Evolutionary conservation across 345 rosid species (phyloP), one percentile per base, ranked within the genome.

Genomic region (Sonneratia caseolaris): DNA sequence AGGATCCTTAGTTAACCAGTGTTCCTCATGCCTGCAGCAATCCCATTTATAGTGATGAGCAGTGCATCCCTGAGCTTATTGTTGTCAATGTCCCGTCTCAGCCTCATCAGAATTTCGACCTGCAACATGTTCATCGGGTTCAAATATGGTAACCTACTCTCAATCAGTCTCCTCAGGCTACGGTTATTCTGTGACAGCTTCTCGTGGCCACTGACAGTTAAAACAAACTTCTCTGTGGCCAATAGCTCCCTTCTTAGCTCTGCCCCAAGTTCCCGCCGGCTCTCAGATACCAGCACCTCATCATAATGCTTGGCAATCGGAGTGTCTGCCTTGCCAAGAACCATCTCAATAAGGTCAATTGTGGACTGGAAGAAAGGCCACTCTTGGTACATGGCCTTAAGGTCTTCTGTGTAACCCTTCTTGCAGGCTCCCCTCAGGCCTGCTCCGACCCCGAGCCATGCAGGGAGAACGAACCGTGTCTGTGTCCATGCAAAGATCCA

Each of bases 401-500:
- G 73, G 70, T 95, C 99, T 64, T 87, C 90, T 0, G 87, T 79
- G 49, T 84, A 77, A 61, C 99, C 99, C 78, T 86, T 84, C 78
- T 90, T 93, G 37, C 96, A 95, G 19, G 79, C 99, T 45, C 87
- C 91, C 74, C 79, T 86, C 62, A 92, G 61, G 51, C 97, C 99
- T 35, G 96, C 88, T 68, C 97, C 97, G 21, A 95, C 90, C 37
- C 99, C 99, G 65, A 95, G 97, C 97, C 99, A 95, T 65, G 99
- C 97, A 43, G 99, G 99, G 72, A 95, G 97, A 68, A 95, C 99
- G 76, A 92, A 95, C 71, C 99, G 86, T 61, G 97, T 95, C 76
- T 91, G 97, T 1, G 97, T 95, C 99, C 99, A 92, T 8, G 99
- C 99, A 73, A 95, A 91, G 35, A 92, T 85, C 97, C 98, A 92